Conservation (phyloP, 2,329 filamentous ascomycete genomes). For the Curvularia sp. region DNA sequence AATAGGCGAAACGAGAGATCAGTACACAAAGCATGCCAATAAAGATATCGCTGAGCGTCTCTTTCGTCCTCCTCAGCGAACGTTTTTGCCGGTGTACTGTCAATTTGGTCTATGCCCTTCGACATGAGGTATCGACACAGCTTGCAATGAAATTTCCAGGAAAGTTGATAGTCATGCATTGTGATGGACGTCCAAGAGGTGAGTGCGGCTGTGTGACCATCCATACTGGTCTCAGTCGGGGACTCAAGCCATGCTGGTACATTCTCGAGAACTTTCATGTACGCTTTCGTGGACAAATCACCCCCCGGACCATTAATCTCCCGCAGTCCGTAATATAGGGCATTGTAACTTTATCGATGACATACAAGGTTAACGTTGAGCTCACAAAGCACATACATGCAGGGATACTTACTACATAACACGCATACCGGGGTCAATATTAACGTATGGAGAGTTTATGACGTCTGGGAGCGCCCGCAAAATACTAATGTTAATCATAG, state of each 20-base stretch:
- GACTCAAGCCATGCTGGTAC: constrained; percentile 39
- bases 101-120: constrained; percentile 32
- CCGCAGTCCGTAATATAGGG: constrained; percentile 35
- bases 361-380: not conserved
- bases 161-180: constrained; percentile 40
- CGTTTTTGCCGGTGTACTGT: constrained; percentile 26
- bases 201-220: constrained; percentile 33
- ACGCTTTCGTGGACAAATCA: constrained; percentile 28
- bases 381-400: not conserved
- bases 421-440: constrained; percentile 32
- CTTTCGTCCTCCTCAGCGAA: constrained; percentile 33
- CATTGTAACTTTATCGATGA: constrained; percentile 25
- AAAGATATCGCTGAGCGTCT: constrained; percentile 28
- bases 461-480: constrained; percentile 35
- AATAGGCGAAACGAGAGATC: constrained; percentile 41
- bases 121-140: constrained; percentile 34
- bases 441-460: constrained; percentile 37
- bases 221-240: constrained; percentile 23
- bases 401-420: constrained; percentile 29
- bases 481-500: constrained; percentile 25
- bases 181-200: constrained; percentile 35
- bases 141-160: constrained; percentile 43
- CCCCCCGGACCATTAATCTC: constrained; percentile 26
- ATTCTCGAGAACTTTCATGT: constrained; percentile 36
- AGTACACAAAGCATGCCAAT: constrained; percentile 35